These are phyloP conservation scores for Neopestalotiopsis sp. DNA, from an alignment of 2,329 filamentous ascomycete species.

Conservation along the genomic window DNA sequence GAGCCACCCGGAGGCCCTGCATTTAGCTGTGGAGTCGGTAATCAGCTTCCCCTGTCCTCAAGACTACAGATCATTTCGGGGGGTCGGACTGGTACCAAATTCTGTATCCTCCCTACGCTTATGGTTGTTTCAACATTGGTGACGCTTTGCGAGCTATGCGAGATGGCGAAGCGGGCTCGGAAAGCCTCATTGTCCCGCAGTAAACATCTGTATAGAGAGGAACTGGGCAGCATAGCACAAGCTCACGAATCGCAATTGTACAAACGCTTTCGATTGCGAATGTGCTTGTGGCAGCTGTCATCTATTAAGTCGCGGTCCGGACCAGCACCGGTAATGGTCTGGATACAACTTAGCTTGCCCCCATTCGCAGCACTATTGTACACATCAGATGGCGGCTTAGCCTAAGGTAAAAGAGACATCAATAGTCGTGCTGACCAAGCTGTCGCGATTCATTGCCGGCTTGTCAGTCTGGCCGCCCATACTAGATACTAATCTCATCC, in stretches of 20 bases:
- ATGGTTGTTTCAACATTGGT: not conserved
- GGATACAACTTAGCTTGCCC: not conserved
- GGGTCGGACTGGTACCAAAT: not conserved
- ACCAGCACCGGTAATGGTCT: not conserved
- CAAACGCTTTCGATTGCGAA: not conserved
- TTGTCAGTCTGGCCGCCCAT: not conserved
- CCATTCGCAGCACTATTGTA: constrained; percentile 4
- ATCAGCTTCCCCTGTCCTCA: not conserved
- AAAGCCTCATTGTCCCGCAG: too few species aligned
- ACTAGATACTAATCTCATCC: not conserved
- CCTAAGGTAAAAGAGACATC: not conserved
- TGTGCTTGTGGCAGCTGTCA: not conserved
- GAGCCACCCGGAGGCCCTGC: constrained; percentile 1
- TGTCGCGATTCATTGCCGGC: not conserved
- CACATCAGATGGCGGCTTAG: not conserved
- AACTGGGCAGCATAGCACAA: too few species aligned
- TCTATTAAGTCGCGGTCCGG: not conserved
- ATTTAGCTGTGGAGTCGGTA: not conserved
- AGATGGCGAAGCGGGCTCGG: too few species aligned
- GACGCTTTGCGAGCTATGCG: too few species aligned
- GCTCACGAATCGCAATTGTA: too few species aligned
- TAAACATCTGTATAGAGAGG: too few species aligned
- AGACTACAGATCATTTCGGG: not conserved
- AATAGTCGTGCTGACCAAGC: not conserved
- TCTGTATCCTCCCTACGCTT: not conserved